Percentiles rank a stretch among this genome's conserved stretches.
Conservation (phyloP, 2,329 filamentous ascomycete species). For the Pseudonectria foliicola region DNA sequence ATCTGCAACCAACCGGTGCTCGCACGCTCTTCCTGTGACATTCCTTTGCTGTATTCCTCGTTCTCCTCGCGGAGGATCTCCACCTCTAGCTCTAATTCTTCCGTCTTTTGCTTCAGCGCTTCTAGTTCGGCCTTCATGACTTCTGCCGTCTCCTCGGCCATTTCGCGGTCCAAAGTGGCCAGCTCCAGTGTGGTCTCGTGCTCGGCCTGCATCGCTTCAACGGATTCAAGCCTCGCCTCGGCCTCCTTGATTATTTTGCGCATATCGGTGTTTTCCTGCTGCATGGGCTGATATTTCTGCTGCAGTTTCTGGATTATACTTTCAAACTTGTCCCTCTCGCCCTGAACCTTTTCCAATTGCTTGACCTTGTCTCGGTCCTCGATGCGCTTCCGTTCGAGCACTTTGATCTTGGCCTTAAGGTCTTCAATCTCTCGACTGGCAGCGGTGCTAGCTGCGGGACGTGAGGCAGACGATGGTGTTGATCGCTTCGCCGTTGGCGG, state of each 20-base stretch:
- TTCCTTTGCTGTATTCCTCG: constrained; percentile 71
- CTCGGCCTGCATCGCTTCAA: constrained; percentile 72
- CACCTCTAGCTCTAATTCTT: constrained; percentile 82
- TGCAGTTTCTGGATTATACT: constrained; percentile 85
- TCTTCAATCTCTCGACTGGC: constrained; percentile 70
- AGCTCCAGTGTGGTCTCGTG: constrained; percentile 81
- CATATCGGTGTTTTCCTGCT: constrained; percentile 70
- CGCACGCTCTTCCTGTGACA: constrained; percentile 79
- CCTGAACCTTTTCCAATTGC: constrained; percentile 65
- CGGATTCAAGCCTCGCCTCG: constrained; percentile 55
- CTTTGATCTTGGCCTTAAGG: constrained; percentile 75
- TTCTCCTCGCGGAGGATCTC: constrained; percentile 87
- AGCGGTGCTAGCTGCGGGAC: constrained; percentile 39
- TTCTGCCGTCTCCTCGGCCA: constrained; percentile 91
- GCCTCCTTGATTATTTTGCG: constrained; percentile 73
- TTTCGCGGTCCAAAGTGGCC: constrained; percentile 83
- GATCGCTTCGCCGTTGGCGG: constrained; percentile 26
- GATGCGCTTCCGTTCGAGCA: constrained; percentile 78
- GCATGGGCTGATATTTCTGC: constrained; percentile 77
- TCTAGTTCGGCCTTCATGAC: constrained; percentile 75
- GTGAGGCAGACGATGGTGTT: constrained; percentile 20
- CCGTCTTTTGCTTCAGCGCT: constrained; percentile 63
- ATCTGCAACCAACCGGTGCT: constrained; percentile 86
- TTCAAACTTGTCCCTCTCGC: constrained; percentile 73
- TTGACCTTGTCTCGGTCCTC: constrained; percentile 86